A percentile compares a stretch with the other conserved stretches of the same genome.
These are phyloP conservation scores for Fusarium staphyleae DNA, from an alignment of 2,329 filamentous ascomycete genomes.

Conservation along the genomic window DNA sequence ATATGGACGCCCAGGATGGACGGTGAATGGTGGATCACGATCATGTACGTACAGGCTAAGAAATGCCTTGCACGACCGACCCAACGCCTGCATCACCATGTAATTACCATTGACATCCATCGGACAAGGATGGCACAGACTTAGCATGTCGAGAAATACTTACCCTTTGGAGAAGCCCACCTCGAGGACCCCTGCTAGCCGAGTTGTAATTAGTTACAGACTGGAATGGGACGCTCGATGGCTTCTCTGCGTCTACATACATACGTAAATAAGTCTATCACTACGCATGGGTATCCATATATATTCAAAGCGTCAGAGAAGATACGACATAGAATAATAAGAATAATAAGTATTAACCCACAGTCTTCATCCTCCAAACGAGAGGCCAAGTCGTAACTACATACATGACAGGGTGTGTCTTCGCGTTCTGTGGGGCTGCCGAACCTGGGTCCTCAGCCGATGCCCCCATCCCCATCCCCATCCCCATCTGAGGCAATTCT, in stretches of 20 bases:
- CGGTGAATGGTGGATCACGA: constrained; percentile 3
- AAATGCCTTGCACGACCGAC: background rate
- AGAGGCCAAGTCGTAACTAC: constrained; percentile 16
- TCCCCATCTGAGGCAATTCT: constrained; percentile 40
- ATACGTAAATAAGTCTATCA: background rate
- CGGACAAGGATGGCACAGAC: constrained; percentile 9
- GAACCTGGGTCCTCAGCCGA: constrained; percentile 39
- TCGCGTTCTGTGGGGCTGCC: constrained; percentile 29
- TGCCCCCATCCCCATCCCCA: constrained; percentile 32
- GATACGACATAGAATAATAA: background rate
- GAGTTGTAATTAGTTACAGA: background rate
- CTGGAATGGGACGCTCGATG: constrained; percentile 17
- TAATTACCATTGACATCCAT: background rate
- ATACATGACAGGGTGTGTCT: constrained; percentile 29
- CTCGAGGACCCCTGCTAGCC: constrained; percentile 9
- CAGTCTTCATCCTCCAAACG: background rate
- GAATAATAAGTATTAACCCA: background rate
- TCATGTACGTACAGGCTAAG: constrained; percentile 1
- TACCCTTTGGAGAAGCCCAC: constrained; percentile 26
- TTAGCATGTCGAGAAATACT: constrained; percentile 28
- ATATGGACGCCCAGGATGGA: background rate
- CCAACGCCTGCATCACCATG: background rate
- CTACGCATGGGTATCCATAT: too few species aligned
- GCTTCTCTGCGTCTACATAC: background rate
- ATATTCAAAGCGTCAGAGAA: too few species aligned